Base-by-base conservation (phyloP, 2,329 filamentous ascomycete species). In the Xylaria sp. region DNA sequence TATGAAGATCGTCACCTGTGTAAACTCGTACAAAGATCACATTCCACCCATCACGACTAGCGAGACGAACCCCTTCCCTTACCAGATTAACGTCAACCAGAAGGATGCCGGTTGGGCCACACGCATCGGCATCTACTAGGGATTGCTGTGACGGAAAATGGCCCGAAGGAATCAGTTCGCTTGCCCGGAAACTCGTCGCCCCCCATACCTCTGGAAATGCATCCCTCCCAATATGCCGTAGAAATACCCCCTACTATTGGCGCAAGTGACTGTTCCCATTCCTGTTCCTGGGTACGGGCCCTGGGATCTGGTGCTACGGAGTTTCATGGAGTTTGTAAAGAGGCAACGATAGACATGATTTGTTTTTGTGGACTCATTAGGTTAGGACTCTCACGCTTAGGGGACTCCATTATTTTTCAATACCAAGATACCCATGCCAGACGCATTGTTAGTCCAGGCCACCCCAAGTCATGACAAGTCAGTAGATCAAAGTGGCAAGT, bases 1-100 rank as follows among this genome's bases (percentile, higher is more conserved):
- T 67, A 89, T 97, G 84, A 97, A 97, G 81, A 95, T 97, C 75
- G 89, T 97, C 74, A 91, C 90, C 70, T 92, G 93, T 63, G 94
- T 93, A 75, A 97, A 97, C 81, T 84, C 88, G 60, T 92, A 97
- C 81, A 97, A 97, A 79, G 93, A 97, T 77, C 96, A 98, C 80
- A 98, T 99, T 73, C 96, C 96, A 1, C 96, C 95, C 59, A 98
- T 98, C 75, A 97, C 94, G 9, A 96, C 94, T 26, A 94, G 90
- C 77, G 93, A 95, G 71, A 85, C 92, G 57, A 98, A 98, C 79
- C 95, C 96, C 0, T 99, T 98, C 77, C 95, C 95, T 0, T 98
- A 97, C 81, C 92, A 94, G 80, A 97, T 98, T 77, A 88, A 91
- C 69, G 89, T 98, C 67, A 96, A 97, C 77, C 93, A 93, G 66